phyloP scores from a whole-genome alignment of 345 rosid species.

The rapeseed (Brassica napus) region Da-Ae NC_063449.1:7735001-7735500 shows the following conservation, averaged over 20 bases:
- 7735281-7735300: conserved; percentile 29
- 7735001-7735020: too few species aligned
- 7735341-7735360: conserved; percentile 14
- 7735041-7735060: too few species aligned
- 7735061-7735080: too few species aligned
- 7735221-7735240: conserved; percentile 34
- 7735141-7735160: background rate
- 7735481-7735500: conserved; percentile 53
- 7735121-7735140: too few species aligned
- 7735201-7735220: conserved; percentile 5
- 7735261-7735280: conserved; percentile 12
- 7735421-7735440: conserved; percentile 98
- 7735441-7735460: conserved; percentile 85
- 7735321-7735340: conserved; percentile 17
- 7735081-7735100: too few species aligned
- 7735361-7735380: conserved; percentile 18
- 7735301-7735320: conserved; percentile 36
- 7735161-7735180: conserved; percentile 12
- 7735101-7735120: too few species aligned
- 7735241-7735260: conserved; percentile 2
- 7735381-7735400: background rate
- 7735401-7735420: conserved; percentile 43
- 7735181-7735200: background rate
- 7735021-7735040: too few species aligned
- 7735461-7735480: conserved; percentile 50